Evolutionary conservation across 1,139 yeast genomes (phyloP), one percentile per base, ranked within the genome.

Genomic region (Williopsis jadinii): DNA sequence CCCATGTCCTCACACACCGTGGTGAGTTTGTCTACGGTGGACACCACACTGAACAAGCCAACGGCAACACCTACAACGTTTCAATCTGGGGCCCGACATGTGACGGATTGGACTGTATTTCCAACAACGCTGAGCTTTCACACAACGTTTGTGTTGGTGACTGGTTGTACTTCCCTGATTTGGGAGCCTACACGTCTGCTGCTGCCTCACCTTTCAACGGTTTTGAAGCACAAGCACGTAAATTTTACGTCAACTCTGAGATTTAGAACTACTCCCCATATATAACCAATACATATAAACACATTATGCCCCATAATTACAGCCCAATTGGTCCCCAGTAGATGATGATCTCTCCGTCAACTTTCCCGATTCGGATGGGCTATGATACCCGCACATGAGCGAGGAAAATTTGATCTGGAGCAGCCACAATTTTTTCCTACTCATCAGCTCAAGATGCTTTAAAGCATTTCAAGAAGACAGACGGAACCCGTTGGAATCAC

Each of bases 61-160:
- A 45, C 39, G 37, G 40, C 8, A 30, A 37, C 13, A 32, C 42
- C 39, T 59, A 60, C 53, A 64, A 61, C 53, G 86, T 70, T 58
- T 80, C 95, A 15, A 73, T 92, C 46, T 92, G 97, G 97, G 98
- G 98, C 9, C 98, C 97, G 38, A 92, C 97, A 19, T 92, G 98
- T 66, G 98, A 92, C 63, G 97, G 97, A 5, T 71, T 92, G 51
- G 98, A 92, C 62, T 84, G 95, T 61, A 78, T 92, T 44, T 64
- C 84, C 27, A 63, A 70, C 40, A 70, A 67, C 34, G 66, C 77
- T 45, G 54, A 54, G 38, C 68, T 90, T 58, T 70, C 79, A 13
- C 71, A 73, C 41, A 77, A 80, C 38, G 79, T 88, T 39, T 68
- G 70, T 34, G 83, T 84, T 38, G 97, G 97, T 12, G 97, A 92